These are phyloP conservation scores for Candida labiduridarum DNA, from an alignment of 1,139 yeast genomes.

Conservation along the genomic window DNA sequence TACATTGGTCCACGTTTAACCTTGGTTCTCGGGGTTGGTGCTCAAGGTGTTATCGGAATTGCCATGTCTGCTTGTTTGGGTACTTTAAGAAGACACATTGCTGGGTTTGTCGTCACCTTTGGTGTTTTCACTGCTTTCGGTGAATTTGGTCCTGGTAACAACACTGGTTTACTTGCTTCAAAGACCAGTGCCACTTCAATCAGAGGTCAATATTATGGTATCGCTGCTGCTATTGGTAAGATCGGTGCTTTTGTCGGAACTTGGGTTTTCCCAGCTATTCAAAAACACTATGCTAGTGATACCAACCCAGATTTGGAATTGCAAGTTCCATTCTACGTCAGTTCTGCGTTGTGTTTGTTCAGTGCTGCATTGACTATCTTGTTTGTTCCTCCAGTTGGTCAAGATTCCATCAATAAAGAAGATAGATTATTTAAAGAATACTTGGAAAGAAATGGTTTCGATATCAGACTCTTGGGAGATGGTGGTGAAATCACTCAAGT, in stretches of 20 bases:
- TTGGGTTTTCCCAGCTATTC: conserved; percentile 79
- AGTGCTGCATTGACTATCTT: conserved; percentile 71
- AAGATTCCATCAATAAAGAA: conserved; percentile 77
- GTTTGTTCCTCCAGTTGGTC: conserved; percentile 79
- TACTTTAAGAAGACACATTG: conserved; percentile 60
- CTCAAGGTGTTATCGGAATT: conserved; percentile 83
- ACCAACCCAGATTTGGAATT: conserved; percentile 46
- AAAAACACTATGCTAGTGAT: conserved; percentile 38
- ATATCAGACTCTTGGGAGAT: conserved; percentile 49
- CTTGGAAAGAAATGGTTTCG: conserved; percentile 60
- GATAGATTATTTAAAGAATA: conserved; percentile 57
- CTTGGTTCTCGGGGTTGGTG: conserved; percentile 62
- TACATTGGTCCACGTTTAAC: conserved; percentile 87
- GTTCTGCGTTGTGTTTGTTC: conserved; percentile 74
- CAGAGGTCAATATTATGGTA: conserved; percentile 88
- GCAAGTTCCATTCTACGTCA: conserved; percentile 80
- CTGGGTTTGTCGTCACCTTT: conserved; percentile 78
- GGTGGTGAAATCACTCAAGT: conserved; percentile 4
- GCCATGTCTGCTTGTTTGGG: conserved; percentile 77
- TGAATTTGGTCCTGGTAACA: conserved; percentile 94
- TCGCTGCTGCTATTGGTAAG: conserved; percentile 90
- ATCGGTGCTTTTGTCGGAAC: conserved; percentile 93
- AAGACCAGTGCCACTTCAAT: conserved; percentile 85
- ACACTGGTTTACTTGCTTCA: conserved; percentile 83
- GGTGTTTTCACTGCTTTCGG: conserved; percentile 88